Percentiles rank a stretch among this genome's conserved stretches.
Conservation (phyloP, 164 flowering plant genomes). For the Magnolia sinica region DNA sequence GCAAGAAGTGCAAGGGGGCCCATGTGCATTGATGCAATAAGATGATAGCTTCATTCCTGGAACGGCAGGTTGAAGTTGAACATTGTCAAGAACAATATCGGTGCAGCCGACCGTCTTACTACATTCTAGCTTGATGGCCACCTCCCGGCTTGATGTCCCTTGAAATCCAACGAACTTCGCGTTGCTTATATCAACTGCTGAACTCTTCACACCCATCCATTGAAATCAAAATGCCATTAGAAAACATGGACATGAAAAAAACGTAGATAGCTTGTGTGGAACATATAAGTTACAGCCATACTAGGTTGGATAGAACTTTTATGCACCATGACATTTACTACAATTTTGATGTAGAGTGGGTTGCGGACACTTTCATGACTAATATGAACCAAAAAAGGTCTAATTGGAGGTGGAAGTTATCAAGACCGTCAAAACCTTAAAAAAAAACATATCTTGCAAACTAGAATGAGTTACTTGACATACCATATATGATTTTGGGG, state of each 20-base stretch:
- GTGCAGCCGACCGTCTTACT: slow-evolving; percentile 4
- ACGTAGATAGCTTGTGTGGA: too few relatives aligned
- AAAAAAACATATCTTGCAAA: too few relatives aligned
- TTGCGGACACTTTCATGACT: too few relatives aligned
- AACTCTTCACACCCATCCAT: neutral
- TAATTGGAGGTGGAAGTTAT: too few relatives aligned
- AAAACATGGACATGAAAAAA: neutral
- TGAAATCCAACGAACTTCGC: neutral
- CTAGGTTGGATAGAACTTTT: neutral
- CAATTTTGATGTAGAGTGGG: too few relatives aligned
- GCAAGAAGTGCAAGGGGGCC: neutral
- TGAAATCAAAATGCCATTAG: neutral
- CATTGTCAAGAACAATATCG: neutral
- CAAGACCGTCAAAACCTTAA: too few relatives aligned
- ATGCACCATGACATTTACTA: too few relatives aligned
- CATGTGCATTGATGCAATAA: slow-evolving; percentile 5
- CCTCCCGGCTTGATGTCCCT: slow-evolving; percentile 3
- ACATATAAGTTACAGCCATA: neutral
- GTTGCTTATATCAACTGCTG: neutral
- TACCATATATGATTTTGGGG: too few relatives aligned
- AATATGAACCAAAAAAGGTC: too few relatives aligned
- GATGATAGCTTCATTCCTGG: slow-evolving; percentile 1
- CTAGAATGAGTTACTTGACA: too few relatives aligned
- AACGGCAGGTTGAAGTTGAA: neutral
- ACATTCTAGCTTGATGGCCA: slow-evolving; percentile 8